phyloP scores from a whole-genome alignment of 2,329 filamentous ascomycete genomes.

The Talaromyces sp. region DNA sequence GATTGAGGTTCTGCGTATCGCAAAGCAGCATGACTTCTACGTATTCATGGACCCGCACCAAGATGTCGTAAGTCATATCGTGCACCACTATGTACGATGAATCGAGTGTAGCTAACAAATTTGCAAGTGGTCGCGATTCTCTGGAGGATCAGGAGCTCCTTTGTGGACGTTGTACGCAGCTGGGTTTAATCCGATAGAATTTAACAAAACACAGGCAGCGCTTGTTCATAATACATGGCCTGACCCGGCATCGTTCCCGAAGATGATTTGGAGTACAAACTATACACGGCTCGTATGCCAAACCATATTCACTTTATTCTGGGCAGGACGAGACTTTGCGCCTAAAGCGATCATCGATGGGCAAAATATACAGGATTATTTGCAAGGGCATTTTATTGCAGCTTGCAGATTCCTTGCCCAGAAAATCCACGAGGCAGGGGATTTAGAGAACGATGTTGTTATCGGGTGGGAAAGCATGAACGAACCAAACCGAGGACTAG shows the following conservation, averaged over 20 bases:
- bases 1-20: slow-evolving; percentile 73
- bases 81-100: neutral
- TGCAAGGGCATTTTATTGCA: slow-evolving; percentile 78
- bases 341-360: slow-evolving; percentile 95
- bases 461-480: slow-evolving; percentile 97
- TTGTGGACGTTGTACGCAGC: slow-evolving; percentile 98
- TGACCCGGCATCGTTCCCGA: slow-evolving; percentile 79
- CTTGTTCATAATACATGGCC: slow-evolving; percentile 93
- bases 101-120: neutral
- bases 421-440: slow-evolving; percentile 83
- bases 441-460: slow-evolving; percentile 74
- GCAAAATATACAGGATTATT: slow-evolving; percentile 91
- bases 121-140: slow-evolving; percentile 80
- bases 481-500: slow-evolving; percentile 84
- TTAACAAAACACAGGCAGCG: slow-evolving; percentile 81
- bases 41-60: slow-evolving; percentile 99
- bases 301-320: slow-evolving; percentile 92
- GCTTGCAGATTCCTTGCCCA: slow-evolving; percentile 77
- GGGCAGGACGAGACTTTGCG: slow-evolving; percentile 82
- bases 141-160: slow-evolving; percentile 88
- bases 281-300: slow-evolving; percentile 82
- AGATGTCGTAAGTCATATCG: slow-evolving; percentile 66
- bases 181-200: slow-evolving; percentile 79
- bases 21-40: slow-evolving; percentile 88
- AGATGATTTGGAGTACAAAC: slow-evolving; percentile 99